These are phyloP conservation scores for Phaeoacremonium minimum DNA, from an alignment of 2,329 filamentous ascomycete genomes.

Conservation along the genomic window DNA sequence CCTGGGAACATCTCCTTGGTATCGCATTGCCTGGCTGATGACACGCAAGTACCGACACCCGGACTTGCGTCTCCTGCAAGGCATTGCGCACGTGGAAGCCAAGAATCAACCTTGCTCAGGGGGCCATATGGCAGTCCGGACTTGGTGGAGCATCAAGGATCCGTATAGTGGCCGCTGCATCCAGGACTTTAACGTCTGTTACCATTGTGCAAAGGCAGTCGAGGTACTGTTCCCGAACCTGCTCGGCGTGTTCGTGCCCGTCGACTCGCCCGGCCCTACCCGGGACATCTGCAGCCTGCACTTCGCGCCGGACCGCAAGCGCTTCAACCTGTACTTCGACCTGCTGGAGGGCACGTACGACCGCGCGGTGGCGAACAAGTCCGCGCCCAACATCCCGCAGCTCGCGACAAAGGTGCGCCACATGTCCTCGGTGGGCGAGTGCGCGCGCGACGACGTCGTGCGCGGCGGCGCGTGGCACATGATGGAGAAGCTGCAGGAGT, in stretches of 20 bases:
- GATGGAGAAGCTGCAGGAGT: constrained; percentile 68
- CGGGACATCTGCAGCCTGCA: constrained; percentile 66
- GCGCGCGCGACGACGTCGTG: constrained; percentile 58
- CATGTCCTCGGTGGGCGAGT: constrained; percentile 56
- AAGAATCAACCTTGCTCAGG: constrained; percentile 56
- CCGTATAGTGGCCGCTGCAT: constrained; percentile 60
- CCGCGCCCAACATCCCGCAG: constrained; percentile 50
- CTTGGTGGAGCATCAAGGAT: constrained; percentile 75
- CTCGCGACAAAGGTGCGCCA: constrained; percentile 62
- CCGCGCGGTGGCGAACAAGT: constrained; percentile 35
- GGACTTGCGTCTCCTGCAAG: constrained; percentile 65
- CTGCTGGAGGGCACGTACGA: constrained; percentile 55
- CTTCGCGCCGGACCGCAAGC: constrained; percentile 43
- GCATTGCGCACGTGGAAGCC: constrained; percentile 60
- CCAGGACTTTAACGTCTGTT: constrained; percentile 70
- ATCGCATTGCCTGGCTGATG: constrained; percentile 78
- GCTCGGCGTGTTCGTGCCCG: constrained; percentile 58
- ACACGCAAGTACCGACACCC: constrained; percentile 65
- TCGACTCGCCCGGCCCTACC: constrained; percentile 40
- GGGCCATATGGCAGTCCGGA: constrained; percentile 47
- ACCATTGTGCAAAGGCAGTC: constrained; percentile 67
- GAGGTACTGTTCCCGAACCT: constrained; percentile 72
- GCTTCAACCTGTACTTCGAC: constrained; percentile 58
- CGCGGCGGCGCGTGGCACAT: constrained; percentile 69
- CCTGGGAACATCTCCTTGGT: constrained; percentile 74